phyloP scores from a whole-genome alignment of 1,284 basidiomycete genomes.

The Fomes fomentarius region DNA sequence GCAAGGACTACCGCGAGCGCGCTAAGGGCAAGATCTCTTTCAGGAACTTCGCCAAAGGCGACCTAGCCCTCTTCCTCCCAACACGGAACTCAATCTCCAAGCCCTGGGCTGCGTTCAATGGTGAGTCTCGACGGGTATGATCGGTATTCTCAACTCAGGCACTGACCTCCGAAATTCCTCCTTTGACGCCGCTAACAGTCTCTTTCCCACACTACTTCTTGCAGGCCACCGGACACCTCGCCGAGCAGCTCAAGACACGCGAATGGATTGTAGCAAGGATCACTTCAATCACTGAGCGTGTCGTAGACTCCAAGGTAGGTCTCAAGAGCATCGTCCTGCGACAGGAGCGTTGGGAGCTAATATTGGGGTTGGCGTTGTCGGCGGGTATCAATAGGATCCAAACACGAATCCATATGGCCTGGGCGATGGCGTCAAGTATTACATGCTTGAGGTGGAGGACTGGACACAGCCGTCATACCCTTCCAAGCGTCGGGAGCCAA shows the following conservation, averaged over 20 bases:
- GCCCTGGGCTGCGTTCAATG: constrained; percentile 98
- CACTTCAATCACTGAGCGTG: constrained; percentile 83
- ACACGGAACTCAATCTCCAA: constrained; percentile 92
- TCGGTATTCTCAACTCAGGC: constrained; percentile 5
- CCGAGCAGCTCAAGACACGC: constrained; percentile 82
- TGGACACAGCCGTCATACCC: constrained; percentile 76
- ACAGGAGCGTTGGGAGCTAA: too few species aligned
- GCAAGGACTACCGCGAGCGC: constrained; percentile 90
- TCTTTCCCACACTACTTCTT: constrained; percentile 98
- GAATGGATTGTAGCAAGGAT: constrained; percentile 97
- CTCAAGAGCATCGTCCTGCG: too few species aligned
- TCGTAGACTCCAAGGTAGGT: constrained; percentile 80
- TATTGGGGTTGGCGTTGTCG: neutral
- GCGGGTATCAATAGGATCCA: constrained; percentile 55
- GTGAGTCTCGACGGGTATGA: constrained; percentile 44
- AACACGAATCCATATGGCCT: constrained; percentile 79
- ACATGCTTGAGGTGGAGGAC: constrained; percentile 92
- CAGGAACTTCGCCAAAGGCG: constrained; percentile 90
- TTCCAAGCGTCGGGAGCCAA: constrained; percentile 60
- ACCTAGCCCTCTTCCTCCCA: constrained; percentile 93
- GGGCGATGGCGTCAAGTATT: constrained; percentile 90
- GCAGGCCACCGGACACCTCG: constrained; percentile 81
- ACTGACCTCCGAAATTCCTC: constrained; percentile 42
- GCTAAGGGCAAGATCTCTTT: constrained; percentile 94
- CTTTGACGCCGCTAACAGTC: constrained; percentile 50